phyloP scores from a whole-genome alignment of 169 alveolate genomes.

The Perkinsus olseni region DNA sequence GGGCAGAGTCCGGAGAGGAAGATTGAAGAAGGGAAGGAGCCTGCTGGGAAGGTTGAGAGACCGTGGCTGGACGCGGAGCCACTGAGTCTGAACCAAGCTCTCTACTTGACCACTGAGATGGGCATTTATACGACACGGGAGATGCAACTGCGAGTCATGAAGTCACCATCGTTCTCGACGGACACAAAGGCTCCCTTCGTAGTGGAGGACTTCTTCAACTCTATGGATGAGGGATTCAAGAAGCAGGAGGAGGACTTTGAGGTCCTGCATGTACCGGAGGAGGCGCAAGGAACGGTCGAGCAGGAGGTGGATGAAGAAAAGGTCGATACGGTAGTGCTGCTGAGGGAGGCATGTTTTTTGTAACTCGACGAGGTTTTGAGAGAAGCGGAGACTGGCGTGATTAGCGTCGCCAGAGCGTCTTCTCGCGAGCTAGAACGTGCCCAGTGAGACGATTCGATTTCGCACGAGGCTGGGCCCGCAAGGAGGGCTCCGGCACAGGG shows the following conservation, averaged over 20 bases:
- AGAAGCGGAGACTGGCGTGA: background rate
- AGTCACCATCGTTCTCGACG: background rate
- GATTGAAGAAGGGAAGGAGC: no score
- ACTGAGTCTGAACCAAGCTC: background rate
- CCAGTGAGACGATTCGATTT: no score
- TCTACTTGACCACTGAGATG: background rate
- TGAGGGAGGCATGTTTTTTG: no score
- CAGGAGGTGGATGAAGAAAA: background rate
- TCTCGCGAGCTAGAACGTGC: no score
- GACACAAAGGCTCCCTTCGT: background rate
- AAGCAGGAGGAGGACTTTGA: background rate
- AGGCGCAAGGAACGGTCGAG: background rate
- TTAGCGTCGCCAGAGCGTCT: no score
- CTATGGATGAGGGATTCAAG: background rate
- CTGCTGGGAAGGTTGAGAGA: background rate
- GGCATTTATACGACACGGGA: background rate
- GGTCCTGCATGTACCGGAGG: background rate
- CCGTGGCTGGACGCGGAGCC: background rate
- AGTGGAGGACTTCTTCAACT: background rate
- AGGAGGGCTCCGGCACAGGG: no score
- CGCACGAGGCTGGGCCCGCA: no score
- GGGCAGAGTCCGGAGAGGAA: no score
- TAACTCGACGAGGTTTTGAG: no score
- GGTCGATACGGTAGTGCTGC: background rate
- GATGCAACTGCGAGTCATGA: background rate